A percentile compares a stretch with the other conserved stretches of the same genome.
These are phyloP conservation scores for Ophiostoma sp. DNA, from an alignment of 2,329 filamentous ascomycete species.

Conservation along the genomic window DNA sequence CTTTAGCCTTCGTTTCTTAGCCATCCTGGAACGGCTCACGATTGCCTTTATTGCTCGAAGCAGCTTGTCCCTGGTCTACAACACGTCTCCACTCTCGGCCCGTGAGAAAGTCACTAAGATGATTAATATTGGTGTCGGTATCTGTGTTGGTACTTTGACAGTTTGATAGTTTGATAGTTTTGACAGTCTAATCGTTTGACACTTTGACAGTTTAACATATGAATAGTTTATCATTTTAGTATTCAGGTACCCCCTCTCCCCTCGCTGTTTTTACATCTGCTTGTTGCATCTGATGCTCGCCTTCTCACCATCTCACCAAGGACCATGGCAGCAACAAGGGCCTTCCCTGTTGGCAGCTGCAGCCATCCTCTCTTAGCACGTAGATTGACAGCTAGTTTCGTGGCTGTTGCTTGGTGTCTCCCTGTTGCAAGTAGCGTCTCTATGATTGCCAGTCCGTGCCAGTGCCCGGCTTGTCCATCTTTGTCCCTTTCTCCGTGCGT, in stretches of 20 bases:
- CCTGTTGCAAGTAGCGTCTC: not conserved
- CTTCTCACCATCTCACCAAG: not conserved
- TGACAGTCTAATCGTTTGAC: too few species aligned
- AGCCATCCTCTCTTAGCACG: not conserved
- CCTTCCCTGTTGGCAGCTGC: slow-evolving; percentile 1
- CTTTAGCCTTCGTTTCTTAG: too few species aligned
- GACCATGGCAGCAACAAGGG: not conserved
- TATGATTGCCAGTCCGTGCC: not conserved
- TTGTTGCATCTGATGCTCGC: not conserved
- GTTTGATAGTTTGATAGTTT: too few species aligned
- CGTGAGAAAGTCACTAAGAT: slow-evolving; percentile 4
- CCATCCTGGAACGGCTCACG: too few species aligned
- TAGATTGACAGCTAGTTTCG: not conserved
- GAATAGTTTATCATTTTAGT: too few species aligned
- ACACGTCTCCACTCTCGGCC: not conserved
- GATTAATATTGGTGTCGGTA: not conserved
- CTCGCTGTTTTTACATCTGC: not conserved
- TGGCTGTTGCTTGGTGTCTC: not conserved
- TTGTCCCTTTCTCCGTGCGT: not conserved
- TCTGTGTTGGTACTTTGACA: not conserved
- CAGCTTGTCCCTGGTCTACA: slow-evolving; percentile 8
- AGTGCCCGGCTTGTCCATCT: not conserved
- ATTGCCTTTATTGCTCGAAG: not conserved
- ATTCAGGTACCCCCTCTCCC: too few species aligned
- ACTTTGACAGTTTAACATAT: too few species aligned